These are phyloP conservation scores for Neonectria neomacrospora DNA, from an alignment of 2,329 filamentous ascomycete genomes.

Conservation along the genomic window DNA sequence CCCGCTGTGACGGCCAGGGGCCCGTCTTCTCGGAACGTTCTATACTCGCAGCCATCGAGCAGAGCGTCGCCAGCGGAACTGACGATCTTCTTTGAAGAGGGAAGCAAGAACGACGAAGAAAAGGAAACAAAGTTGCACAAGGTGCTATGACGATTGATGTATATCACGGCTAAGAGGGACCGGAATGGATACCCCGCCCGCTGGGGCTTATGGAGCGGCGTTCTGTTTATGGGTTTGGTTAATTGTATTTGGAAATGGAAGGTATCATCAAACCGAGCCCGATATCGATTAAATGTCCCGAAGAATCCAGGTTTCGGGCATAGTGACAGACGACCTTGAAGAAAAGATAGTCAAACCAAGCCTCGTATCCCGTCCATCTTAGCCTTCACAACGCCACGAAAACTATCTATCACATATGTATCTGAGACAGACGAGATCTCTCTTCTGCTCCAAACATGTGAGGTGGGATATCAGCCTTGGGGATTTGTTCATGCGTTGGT, in stretches of 20 bases:
- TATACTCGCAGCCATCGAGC: slow-evolving; percentile 79
- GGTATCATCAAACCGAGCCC: slow-evolving; percentile 12
- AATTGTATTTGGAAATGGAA: slow-evolving; percentile 16
- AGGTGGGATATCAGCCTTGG: background rate
- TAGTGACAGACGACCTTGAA: background rate
- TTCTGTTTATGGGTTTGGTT: slow-evolving; percentile 38
- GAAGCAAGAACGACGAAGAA: slow-evolving; percentile 1
- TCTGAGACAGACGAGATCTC: background rate
- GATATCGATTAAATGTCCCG: background rate
- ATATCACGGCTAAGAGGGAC: slow-evolving; percentile 37
- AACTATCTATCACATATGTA: background rate
- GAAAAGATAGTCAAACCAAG: background rate
- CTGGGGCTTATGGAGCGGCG: slow-evolving; percentile 43
- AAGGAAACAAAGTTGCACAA: slow-evolving; percentile 23
- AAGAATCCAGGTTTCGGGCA: background rate
- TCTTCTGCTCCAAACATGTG: background rate
- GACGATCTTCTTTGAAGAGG: slow-evolving; percentile 72
- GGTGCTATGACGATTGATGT: slow-evolving; percentile 42
- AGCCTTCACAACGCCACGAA: background rate
- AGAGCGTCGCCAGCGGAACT: slow-evolving; percentile 79
- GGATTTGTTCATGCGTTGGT: background rate
- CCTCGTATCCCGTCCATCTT: background rate
- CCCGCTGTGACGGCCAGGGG: slow-evolving; percentile 86
- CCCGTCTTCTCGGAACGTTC: slow-evolving; percentile 86
- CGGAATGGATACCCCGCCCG: slow-evolving; percentile 43